Evolutionary conservation across 2,329 filamentous ascomycete species (phyloP).

Genomic region (Cryphonectria nitschkei): DNA sequence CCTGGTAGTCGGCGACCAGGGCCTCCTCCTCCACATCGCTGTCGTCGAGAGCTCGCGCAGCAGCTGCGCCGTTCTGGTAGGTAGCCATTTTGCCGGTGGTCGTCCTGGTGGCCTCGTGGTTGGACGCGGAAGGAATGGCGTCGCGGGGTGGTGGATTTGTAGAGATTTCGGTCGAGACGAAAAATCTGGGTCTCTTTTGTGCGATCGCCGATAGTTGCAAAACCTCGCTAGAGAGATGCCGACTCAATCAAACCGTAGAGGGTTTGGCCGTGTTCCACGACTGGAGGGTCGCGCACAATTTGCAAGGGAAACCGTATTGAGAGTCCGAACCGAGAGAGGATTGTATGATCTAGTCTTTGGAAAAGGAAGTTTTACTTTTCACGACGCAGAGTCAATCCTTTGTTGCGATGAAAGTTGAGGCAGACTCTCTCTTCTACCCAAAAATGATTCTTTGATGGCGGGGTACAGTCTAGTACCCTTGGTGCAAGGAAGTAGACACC

Average conservation of each 20-base stretch:
- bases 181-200: conserved; percentile 27
- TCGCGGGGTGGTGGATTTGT: conserved; percentile 30
- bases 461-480: background rate
- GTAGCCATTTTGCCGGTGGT: conserved; percentile 58
- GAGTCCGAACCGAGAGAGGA: background rate
- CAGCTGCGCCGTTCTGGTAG: conserved; percentile 64
- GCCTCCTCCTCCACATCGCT: conserved; percentile 96
- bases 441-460: conserved; percentile 5
- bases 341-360: too few species aligned
- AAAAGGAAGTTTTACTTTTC: background rate
- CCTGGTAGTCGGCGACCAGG: conserved; percentile 92
- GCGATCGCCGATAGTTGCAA: conserved; percentile 27
- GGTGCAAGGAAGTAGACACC: background rate
- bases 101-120: conserved; percentile 42
- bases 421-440: background rate
- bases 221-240: conserved; percentile 26
- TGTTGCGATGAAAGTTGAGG: background rate
- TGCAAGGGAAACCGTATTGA: background rate
- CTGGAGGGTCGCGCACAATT: background rate
- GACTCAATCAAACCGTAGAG: background rate
- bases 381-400: background rate
- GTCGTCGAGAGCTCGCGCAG: conserved; percentile 68
- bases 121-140: conserved; percentile 37
- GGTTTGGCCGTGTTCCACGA: background rate
- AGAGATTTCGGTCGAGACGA: conserved; percentile 29